These are phyloP conservation scores for Epichloe brachyelytri DNA, from an alignment of 2,329 filamentous ascomycete species.

Conservation along the genomic window DNA sequence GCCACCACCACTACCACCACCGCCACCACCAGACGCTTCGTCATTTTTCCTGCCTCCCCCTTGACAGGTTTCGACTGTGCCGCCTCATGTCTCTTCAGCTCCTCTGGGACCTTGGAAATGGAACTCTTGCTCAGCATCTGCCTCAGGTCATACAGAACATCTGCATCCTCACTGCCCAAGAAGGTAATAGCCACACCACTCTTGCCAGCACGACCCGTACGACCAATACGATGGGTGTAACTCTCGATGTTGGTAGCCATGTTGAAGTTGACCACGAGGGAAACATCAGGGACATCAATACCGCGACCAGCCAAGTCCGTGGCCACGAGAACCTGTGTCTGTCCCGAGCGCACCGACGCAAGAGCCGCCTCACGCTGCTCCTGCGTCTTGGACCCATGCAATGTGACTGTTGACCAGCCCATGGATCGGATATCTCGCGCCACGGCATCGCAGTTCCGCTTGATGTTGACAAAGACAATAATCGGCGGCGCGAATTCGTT, in stretches of 20 bases:
- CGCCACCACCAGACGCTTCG: slow-evolving; percentile 11
- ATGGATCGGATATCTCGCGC: slow-evolving; percentile 88
- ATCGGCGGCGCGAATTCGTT: slow-evolving; percentile 77
- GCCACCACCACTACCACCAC: slow-evolving; percentile 9
- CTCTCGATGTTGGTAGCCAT: slow-evolving; percentile 89
- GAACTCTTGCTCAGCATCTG: slow-evolving; percentile 89
- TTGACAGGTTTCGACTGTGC: slow-evolving; percentile 67
- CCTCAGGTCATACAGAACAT: slow-evolving; percentile 87
- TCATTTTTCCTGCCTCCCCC: slow-evolving; percentile 21
- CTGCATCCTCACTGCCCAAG: slow-evolving; percentile 76
- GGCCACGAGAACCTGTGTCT: slow-evolving; percentile 80
- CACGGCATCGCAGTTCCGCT: slow-evolving; percentile 93
- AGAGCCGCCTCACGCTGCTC: slow-evolving; percentile 94
- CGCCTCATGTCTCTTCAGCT: slow-evolving; percentile 76
- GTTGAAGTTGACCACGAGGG: slow-evolving; percentile 95
- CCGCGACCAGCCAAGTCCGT: slow-evolving; percentile 92
- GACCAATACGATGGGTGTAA: slow-evolving; percentile 93
- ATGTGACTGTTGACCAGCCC: slow-evolving; percentile 78
- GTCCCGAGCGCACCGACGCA: slow-evolving; percentile 66
- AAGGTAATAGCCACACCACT: slow-evolving; percentile 94
- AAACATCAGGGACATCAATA: slow-evolving; percentile 94
- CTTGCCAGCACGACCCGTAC: slow-evolving; percentile 95
- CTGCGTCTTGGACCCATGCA: slow-evolving; percentile 94
- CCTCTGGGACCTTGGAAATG: slow-evolving; percentile 82
- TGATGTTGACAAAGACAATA: slow-evolving; percentile 99